Percentiles rank a stretch among this genome's conserved stretches.
Conservation (phyloP, 2,329 filamentous ascomycete genomes). For the Spiromastix sp. region DNA sequence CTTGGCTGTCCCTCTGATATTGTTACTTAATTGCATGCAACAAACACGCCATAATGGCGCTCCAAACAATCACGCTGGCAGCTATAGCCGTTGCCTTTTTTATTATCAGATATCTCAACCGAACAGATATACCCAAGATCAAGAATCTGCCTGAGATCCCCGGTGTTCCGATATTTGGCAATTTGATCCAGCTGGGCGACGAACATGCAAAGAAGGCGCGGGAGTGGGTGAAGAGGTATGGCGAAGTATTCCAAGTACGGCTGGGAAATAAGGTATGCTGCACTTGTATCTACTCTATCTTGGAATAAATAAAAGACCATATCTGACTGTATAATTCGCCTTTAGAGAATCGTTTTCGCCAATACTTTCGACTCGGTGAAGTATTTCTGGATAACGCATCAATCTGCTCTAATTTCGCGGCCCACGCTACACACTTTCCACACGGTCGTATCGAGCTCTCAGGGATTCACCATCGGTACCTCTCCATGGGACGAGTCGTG, state of each 20-base stretch:
- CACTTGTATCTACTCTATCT: slow-evolving; percentile 6
- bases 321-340: background rate
- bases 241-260: slow-evolving; percentile 55
- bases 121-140: slow-evolving; percentile 50
- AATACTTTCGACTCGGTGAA: slow-evolving; percentile 68
- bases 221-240: slow-evolving; percentile 50
- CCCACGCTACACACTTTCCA: slow-evolving; percentile 75
- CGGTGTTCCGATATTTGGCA: slow-evolving; percentile 53
- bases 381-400: slow-evolving; percentile 65
- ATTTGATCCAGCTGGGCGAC: slow-evolving; percentile 49
- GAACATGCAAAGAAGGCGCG: slow-evolving; percentile 46
- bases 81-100: slow-evolving; percentile 28
- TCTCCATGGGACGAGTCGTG: slow-evolving; percentile 77
- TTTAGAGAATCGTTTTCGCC: slow-evolving; percentile 58
- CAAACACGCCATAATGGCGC: slow-evolving; percentile 11
- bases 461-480: slow-evolving; percentile 73
- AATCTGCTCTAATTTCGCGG: slow-evolving; percentile 65
- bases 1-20: too few relatives aligned
- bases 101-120: slow-evolving; percentile 32
- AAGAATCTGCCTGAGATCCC: slow-evolving; percentile 53
- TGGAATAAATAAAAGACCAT: background rate
- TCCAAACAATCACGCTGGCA: slow-evolving; percentile 16
- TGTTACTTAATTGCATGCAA: too few relatives aligned
- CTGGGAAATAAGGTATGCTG: slow-evolving; percentile 53
- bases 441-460: slow-evolving; percentile 63